Percentiles rank a stretch among this genome's conserved stretches.
These are phyloP conservation scores for Auricularia sp. DNA, from an alignment of 768 basidiomycete genomes.

Conservation along the genomic window DNA sequence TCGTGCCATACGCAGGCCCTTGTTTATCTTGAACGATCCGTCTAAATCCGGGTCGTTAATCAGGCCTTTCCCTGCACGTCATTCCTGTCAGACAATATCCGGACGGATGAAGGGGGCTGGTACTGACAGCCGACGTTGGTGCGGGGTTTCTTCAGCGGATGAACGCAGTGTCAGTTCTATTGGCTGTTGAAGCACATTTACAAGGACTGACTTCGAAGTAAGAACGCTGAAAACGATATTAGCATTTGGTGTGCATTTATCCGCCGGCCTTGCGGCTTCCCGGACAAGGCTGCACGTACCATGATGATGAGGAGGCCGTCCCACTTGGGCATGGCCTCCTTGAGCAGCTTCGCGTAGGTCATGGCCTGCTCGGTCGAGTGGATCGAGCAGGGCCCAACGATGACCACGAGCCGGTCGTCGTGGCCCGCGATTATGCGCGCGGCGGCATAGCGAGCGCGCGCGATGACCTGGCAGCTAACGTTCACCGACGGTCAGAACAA, in stretches of 20 bases:
- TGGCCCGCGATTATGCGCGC: slow-evolving; percentile 74
- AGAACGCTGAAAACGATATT: background rate
- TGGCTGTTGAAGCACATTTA: background rate
- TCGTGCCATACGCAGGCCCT: slow-evolving; percentile 81
- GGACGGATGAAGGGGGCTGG: background rate
- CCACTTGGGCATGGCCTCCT: slow-evolving; percentile 54
- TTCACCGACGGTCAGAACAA: background rate
- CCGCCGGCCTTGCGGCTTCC: slow-evolving; percentile 14
- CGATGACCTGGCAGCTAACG: slow-evolving; percentile 42
- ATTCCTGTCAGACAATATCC: background rate
- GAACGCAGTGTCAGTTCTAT: slow-evolving; percentile 4
- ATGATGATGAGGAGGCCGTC: slow-evolving; percentile 83
- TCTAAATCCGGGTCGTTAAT: slow-evolving; percentile 95
- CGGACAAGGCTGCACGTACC: slow-evolving; percentile 87
- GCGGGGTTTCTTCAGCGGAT: slow-evolving; percentile 66
- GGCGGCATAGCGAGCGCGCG: slow-evolving; percentile 65
- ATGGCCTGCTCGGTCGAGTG: slow-evolving; percentile 81
- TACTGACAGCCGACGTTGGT: slow-evolving; percentile 80
- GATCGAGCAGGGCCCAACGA: slow-evolving; percentile 95
- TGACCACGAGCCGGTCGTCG: slow-evolving; percentile 78
- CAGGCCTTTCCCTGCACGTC: slow-evolving; percentile 61
- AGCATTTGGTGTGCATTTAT: background rate
- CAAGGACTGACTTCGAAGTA: background rate
- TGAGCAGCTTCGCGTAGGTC: slow-evolving; percentile 69
- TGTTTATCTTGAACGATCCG: slow-evolving; percentile 93